These are phyloP conservation scores for Dictyostelium intermedium DNA, from an alignment of 78 protist genomes.

Conservation along the genomic window DNA sequence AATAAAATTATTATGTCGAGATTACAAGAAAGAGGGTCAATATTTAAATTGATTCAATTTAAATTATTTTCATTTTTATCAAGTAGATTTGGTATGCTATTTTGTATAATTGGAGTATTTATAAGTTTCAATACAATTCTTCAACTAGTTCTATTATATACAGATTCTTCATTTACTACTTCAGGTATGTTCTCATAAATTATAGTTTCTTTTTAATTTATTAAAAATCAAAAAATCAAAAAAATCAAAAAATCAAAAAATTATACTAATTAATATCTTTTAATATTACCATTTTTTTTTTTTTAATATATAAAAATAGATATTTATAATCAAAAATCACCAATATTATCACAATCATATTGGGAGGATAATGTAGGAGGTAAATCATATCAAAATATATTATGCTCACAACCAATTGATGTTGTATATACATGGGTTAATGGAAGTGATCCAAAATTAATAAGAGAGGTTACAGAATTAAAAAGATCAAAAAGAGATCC, in stretches of 20 bases:
- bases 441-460: slow-evolving; percentile 92
- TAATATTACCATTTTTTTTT: background rate
- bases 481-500: slow-evolving; percentile 46
- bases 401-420: slow-evolving; percentile 89
- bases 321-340: background rate
- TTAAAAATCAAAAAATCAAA: background rate
- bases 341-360: background rate
- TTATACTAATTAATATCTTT: background rate
- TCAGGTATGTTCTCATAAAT: background rate
- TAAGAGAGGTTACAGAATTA: slow-evolving; percentile 39
- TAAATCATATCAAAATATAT: background rate
- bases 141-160: slow-evolving; percentile 22
- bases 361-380: slow-evolving; percentile 68
- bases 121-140: slow-evolving; percentile 62
- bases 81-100: slow-evolving; percentile 70
- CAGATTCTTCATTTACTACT: background rate
- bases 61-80: slow-evolving; percentile 72
- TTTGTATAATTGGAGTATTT: slow-evolving; percentile 56
- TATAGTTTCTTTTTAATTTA: background rate
- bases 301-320: background rate
- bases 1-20: background rate
- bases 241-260: background rate
- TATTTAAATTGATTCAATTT: slow-evolving; percentile 47
- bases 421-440: slow-evolving; percentile 99
- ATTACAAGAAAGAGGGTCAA: background rate